Evolutionary conservation across 192 early-diverging fungal genomes (phyloP).

Genomic region (Coemansia sp.): DNA sequence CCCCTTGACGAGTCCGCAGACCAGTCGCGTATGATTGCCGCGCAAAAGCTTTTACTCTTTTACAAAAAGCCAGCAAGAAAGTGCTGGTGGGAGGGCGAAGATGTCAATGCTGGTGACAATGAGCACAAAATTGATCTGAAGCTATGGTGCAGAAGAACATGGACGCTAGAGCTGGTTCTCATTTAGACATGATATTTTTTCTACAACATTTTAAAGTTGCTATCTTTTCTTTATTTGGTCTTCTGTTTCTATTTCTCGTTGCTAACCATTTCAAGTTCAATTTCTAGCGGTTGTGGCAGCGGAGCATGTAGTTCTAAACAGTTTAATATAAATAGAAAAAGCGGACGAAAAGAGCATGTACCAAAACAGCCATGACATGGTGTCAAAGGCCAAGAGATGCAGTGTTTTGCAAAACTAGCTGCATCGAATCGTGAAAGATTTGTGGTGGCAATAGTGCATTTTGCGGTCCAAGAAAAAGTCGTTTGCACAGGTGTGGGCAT

Average conservation of each 20-base stretch:
- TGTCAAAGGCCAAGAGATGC: too few species aligned
- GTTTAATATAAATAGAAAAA: too few species aligned
- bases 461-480: too few species aligned
- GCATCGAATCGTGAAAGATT: too few species aligned
- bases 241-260: background rate
- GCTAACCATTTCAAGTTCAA: background rate
- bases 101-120: conserved; percentile 61
- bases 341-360: too few species aligned
- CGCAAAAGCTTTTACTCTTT: conserved; percentile 73
- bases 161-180: conserved; percentile 75
- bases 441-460: too few species aligned
- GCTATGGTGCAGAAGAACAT: conserved; percentile 77
- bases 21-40: conserved; percentile 68
- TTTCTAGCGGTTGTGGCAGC: background rate
- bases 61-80: conserved; percentile 84
- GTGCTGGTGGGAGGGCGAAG: conserved; percentile 82
- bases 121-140: conserved; percentile 59
- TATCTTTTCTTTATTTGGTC: background rate
- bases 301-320: background rate
- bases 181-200: conserved; percentile 18
- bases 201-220: background rate
- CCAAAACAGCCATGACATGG: too few species aligned
- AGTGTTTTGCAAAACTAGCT: too few species aligned
- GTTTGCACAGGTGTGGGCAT: too few species aligned
- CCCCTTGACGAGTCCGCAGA: conserved; percentile 69